A percentile compares a stretch with the other conserved stretches of the same genome.
phyloP scores from a whole-genome alignment of 2,329 filamentous ascomycete genomes.

The Trichoderma sp. region DNA sequence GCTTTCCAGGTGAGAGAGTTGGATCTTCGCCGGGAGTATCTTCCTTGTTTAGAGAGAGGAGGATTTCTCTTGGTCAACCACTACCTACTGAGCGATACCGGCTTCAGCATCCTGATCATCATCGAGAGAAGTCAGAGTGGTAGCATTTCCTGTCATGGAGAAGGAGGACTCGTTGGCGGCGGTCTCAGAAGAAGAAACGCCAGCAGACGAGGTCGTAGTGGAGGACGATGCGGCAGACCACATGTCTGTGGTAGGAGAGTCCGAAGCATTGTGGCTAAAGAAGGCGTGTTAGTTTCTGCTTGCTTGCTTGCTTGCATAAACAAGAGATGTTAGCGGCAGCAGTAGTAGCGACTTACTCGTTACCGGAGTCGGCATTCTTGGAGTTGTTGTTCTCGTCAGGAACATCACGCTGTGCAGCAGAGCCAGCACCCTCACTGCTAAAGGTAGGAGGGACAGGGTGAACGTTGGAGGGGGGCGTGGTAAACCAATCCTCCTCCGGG shows the following conservation, averaged over 20 bases:
- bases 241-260: neutral
- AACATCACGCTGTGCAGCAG: neutral
- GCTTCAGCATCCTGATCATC: neutral
- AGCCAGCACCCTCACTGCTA: neutral
- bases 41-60: neutral
- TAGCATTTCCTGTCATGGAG: neutral
- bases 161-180: neutral
- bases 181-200: neutral
- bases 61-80: neutral
- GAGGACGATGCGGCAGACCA: neutral
- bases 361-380: neutral
- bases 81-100: neutral
- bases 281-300: neutral
- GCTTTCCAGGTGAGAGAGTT: neutral
- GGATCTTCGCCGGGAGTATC: neutral
- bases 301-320: no score
- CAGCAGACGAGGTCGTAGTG: neutral
- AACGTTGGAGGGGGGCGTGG: constrained; percentile 14
- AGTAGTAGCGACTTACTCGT: neutral
- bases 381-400: neutral
- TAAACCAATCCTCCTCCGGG: constrained; percentile 30
- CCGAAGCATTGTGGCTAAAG: neutral
- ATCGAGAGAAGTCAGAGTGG: neutral
- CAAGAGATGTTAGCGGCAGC: neutral
- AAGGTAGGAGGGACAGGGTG: neutral